These are phyloP conservation scores for Claviceps sp. DNA, from an alignment of 2,329 filamentous ascomycete species.

Conservation along the genomic window DNA sequence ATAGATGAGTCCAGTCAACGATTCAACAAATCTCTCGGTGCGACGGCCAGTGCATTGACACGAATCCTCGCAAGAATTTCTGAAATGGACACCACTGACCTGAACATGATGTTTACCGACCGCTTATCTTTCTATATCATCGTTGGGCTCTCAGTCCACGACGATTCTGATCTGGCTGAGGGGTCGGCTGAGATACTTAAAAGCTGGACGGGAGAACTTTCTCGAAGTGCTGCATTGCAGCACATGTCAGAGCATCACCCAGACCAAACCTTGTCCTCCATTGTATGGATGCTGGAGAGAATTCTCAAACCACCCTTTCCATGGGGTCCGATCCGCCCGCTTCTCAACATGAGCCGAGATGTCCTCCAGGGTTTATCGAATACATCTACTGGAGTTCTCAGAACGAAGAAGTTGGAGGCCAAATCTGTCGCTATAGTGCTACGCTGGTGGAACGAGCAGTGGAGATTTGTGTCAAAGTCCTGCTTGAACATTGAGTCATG, in stretches of 20 bases:
- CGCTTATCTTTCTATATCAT: conserved; percentile 58
- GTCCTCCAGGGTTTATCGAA: conserved; percentile 45
- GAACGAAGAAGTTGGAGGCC: conserved; percentile 40
- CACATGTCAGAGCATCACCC: conserved; percentile 27
- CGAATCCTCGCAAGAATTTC: conserved; percentile 66
- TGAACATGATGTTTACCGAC: conserved; percentile 57
- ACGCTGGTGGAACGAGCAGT: conserved; percentile 73
- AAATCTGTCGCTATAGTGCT: conserved; percentile 54
- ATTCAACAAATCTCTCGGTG: conserved; percentile 62
- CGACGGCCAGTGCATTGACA: conserved; percentile 46
- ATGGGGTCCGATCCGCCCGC: conserved; percentile 44
- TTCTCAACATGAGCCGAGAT: conserved; percentile 44
- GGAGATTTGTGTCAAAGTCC: conserved; percentile 67
- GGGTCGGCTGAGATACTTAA: conserved; percentile 75
- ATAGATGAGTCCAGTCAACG: conserved; percentile 32
- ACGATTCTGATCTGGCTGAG: conserved; percentile 65
- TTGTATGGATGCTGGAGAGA: conserved; percentile 29
- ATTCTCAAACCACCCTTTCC: conserved; percentile 24
- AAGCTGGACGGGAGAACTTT: conserved; percentile 56
- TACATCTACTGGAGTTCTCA: conserved; percentile 39
- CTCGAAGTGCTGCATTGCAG: conserved; percentile 26
- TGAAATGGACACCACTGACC: conserved; percentile 56
- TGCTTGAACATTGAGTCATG: conserved; percentile 76
- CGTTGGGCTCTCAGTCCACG: conserved; percentile 68
- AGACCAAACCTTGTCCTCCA: conserved; percentile 26